Evolutionary conservation across 2,329 filamentous ascomycete species (phyloP), one percentile per base, ranked within the genome.

Genomic region (Paecilomyces niveus): DNA sequence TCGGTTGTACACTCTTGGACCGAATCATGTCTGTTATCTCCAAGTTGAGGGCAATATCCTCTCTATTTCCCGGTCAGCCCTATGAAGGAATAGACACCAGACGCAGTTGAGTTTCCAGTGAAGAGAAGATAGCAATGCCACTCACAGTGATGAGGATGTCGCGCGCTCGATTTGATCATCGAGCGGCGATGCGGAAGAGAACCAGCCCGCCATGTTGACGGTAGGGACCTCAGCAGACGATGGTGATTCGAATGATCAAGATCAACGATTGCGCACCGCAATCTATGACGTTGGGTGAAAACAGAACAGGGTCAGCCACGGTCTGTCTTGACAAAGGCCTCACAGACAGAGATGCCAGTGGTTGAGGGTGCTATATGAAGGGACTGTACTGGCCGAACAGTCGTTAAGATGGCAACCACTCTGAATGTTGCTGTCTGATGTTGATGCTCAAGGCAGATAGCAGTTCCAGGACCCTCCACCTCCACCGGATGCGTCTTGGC

Each of bases 1-100:
- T 97, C 57, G 94, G 93, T 74, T 92, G 92, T 55, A 99, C 93
- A 18, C 92, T 96, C 80, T 97, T 97, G 70, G 92, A 97, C 68
- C 94, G 86, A 75, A 99, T 97, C 67, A 96, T 82, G 79, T 99
- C 94, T 74, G 93, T 97, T 68, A 99, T 97, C 77, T 99, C 94
- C 70, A 99, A 87, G 74, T 97, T 97, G 66, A 97, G 85, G 49
- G 94, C 89, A 73, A 99, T 97, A 71, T 99, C 93, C 78, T 99
- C 92, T 66, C 91, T 95, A 68, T 3, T 56, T 11, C 15, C 22
- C 54, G 11, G 35, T 29, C 50, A 54, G 53, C 24, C 18, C 26
- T 54, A 10, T 11, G 24, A 6, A 11, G 53, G 13, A 54, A 13
- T 22, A 31, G 52, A 15, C 21, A 54, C 11, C 24, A 18, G 18